Conservation (phyloP, 2,329 filamentous ascomycete genomes). For the Fusarium pseudocircinatum region DNA sequence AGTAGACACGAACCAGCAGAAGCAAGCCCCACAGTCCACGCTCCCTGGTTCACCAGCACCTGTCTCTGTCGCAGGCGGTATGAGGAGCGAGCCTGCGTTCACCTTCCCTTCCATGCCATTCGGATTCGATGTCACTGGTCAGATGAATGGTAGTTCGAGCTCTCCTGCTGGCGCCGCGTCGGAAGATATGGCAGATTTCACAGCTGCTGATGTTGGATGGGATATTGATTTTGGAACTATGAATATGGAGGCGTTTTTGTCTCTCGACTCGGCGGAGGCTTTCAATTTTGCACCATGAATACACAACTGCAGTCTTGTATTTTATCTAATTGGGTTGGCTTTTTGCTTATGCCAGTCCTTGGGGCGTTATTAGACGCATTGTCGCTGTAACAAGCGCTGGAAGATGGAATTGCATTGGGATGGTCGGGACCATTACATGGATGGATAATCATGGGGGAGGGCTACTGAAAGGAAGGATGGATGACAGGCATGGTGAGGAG, state of each 20-base stretch:
- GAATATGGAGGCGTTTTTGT: conserved; percentile 48
- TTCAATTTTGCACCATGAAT: conserved; percentile 38
- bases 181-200: conserved; percentile 43
- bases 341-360: not conserved
- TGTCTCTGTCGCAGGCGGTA: conserved; percentile 6
- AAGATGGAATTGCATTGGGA: not conserved
- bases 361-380: not conserved
- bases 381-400: not conserved
- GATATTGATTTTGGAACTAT: conserved; percentile 46
- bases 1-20: conserved; percentile 28
- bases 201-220: conserved; percentile 44
- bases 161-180: conserved; percentile 27
- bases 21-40: conserved; percentile 25
- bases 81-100: conserved; percentile 35
- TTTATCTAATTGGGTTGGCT: not conserved
- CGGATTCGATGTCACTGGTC: conserved; percentile 39
- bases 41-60: conserved; percentile 31
- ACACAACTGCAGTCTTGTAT: not conserved
- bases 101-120: conserved; percentile 46
- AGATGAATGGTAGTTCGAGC: conserved; percentile 29
- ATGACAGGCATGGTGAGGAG: not conserved
- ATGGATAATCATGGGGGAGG: not conserved
- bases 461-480: not conserved
- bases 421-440: not conserved
- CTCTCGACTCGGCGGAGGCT: conserved; percentile 43